Evolutionary conservation across 73 alveolate genomes (phyloP).

Genomic region (Paramecium caudatum): DNA sequence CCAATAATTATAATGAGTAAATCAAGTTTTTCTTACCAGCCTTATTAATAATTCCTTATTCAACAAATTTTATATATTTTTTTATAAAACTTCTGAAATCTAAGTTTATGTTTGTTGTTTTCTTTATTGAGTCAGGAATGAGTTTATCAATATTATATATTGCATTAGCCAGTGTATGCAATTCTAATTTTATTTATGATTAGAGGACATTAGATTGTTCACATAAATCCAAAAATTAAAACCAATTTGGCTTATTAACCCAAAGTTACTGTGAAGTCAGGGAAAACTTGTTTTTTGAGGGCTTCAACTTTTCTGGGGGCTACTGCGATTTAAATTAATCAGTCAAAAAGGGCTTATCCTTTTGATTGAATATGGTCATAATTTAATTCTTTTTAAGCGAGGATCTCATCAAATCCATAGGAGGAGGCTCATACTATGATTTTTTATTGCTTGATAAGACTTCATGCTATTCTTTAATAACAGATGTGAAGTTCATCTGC

Average conservation of each 20-base stretch:
- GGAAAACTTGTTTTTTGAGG: not conserved
- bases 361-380: slow-evolving; percentile 36
- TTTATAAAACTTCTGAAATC: slow-evolving; percentile 52
- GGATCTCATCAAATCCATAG: slow-evolving; percentile 5
- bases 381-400: slow-evolving; percentile 7
- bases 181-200: slow-evolving; percentile 29
- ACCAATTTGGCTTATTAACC: slow-evolving; percentile 67
- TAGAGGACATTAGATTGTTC: slow-evolving; percentile 36
- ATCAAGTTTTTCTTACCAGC: slow-evolving; percentile 65
- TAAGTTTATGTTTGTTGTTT: slow-evolving; percentile 22
- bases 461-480: not conserved
- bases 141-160: slow-evolving; percentile 56
- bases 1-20: slow-evolving; percentile 65
- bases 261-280: slow-evolving; percentile 55
- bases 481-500: not conserved
- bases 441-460: not conserved
- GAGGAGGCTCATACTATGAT: slow-evolving; percentile 27
- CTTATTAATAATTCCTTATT: slow-evolving; percentile 61
- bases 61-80: slow-evolving; percentile 52
- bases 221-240: slow-evolving; percentile 62
- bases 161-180: slow-evolving; percentile 56
- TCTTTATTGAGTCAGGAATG: slow-evolving; percentile 49
- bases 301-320: not conserved
- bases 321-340: slow-evolving; percentile 11
- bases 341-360: slow-evolving; percentile 33